Evolutionary conservation across 176 grass and related monocot genomes (phyloP).

Genomic region (Avena atlantica): DNA sequence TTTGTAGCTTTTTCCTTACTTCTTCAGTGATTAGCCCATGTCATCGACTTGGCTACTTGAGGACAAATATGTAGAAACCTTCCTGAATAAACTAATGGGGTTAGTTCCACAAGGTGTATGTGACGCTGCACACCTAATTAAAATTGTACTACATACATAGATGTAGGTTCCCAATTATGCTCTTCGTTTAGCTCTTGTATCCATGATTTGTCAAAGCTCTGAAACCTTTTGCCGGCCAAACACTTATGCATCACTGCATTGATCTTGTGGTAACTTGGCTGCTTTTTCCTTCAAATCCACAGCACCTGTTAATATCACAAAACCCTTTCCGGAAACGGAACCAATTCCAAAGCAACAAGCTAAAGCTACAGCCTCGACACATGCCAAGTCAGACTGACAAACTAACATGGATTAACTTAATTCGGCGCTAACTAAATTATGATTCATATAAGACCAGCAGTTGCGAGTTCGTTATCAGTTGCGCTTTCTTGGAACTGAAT

Average conservation of each 20-base stretch:
- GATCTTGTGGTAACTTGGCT: constrained; percentile 33
- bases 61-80: background rate
- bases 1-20: constrained; percentile 1
- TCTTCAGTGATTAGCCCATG: background rate
- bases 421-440: constrained; percentile 39
- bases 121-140: background rate
- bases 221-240: constrained; percentile 43
- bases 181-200: background rate
- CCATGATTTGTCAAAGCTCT: constrained; percentile 44
- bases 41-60: constrained; percentile 8
- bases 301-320: constrained; percentile 18
- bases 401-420: constrained; percentile 37
- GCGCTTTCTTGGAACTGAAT: constrained; percentile 51
- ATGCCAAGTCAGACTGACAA: constrained; percentile 47
- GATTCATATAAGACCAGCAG: constrained; percentile 39
- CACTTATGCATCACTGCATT: constrained; percentile 54
- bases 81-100: constrained; percentile 7
- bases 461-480: constrained; percentile 41
- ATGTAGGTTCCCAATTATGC: background rate
- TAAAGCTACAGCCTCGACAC: constrained; percentile 46
- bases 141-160: background rate
- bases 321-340: constrained; percentile 44
- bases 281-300: constrained; percentile 30
- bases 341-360: constrained; percentile 55
- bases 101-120: background rate